phyloP scores from a whole-genome alignment of 1,284 basidiomycete species.

The Marasmius fiardii region DNA sequence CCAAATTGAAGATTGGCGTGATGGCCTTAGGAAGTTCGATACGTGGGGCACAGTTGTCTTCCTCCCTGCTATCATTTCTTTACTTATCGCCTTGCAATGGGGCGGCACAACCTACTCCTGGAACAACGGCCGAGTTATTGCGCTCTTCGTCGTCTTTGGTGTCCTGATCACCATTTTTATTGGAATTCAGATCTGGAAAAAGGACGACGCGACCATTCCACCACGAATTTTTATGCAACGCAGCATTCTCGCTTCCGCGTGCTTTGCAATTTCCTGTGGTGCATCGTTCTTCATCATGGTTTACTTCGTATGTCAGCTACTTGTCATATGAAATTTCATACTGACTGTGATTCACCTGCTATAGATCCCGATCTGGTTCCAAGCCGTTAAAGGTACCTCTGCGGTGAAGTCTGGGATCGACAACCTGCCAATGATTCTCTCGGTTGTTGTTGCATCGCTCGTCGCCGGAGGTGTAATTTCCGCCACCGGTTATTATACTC shows the following conservation, averaged over 20 bases:
- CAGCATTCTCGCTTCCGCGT: conserved; percentile 3
- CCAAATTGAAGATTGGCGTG: background rate
- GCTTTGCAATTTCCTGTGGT: conserved; percentile 4
- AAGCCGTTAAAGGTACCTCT: conserved; percentile 4
- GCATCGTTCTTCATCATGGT: conserved; percentile 10
- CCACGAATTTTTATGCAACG: conserved; percentile 10
- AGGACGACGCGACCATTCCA: conserved; percentile 11
- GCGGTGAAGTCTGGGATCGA: conserved; percentile 7
- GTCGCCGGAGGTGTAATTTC: conserved; percentile 3
- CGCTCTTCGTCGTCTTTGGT: conserved; percentile 11
- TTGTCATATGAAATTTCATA: no score
- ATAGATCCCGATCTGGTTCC: conserved; percentile 11
- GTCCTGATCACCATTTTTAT: conserved; percentile 1
- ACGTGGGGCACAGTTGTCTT: conserved; percentile 2
- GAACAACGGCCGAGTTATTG: conserved; percentile 12
- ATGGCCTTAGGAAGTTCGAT: conserved; percentile 3
- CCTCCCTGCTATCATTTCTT: conserved; percentile 7
- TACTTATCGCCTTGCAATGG: conserved; percentile 14
- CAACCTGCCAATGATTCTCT: conserved; percentile 4
- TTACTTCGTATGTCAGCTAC: conserved; percentile 9
- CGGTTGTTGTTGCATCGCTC: background rate
- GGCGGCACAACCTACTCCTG: conserved; percentile 13
- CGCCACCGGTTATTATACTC: conserved; percentile 2
- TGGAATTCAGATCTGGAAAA: conserved; percentile 11
- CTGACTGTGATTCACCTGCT: background rate